Base-by-base conservation (phyloP, 192 early-diverging fungal genomes). In the Kickxella alabastrina region DNA sequence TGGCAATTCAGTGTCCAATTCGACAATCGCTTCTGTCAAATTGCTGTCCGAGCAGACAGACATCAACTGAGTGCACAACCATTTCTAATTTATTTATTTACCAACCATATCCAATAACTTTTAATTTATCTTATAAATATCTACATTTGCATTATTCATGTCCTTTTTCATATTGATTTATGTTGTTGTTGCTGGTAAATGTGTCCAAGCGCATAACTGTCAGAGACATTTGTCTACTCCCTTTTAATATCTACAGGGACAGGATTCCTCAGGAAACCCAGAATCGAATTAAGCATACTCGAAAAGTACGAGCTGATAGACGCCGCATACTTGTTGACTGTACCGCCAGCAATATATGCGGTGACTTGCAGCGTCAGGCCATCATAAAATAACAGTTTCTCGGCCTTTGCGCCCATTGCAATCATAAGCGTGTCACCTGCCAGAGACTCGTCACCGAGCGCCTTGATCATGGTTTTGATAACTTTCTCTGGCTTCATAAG, bases 391-490 rank as follows among this genome's bases (percentile, higher is more conserved):
- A 56, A 45, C 13, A 75, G 19, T 24, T 53, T 75, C 26, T 50
- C 49, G 10, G 59, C 24, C 18, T 32, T 42, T 10, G 41, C 49
- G 29, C 71, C 71, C 55, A 75, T 62, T 1, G 71, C 31, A 4
- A 75, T 59, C 52, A 75, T 67, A 38, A 79, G 35, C 22, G 81
- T 77, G 42, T 84, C 79, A 6, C 80, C 82, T 7, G 61, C 75
- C 10, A 72, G 63, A 0, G 57, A 43, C 35, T 81, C 62, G 51
- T 83, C 80, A 37, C 79, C 73, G 17, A 85, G 79, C n/a, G 77
- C 54, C 23, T 59, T 52, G 40, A 85, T 64, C 52, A 82, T 82
- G n/a, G 79, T 74, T 34, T 74, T 72, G 8, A 78, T 68, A 7
- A 85, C 83, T 53, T 70, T 78, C 21, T 73, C 55, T 1, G 65